These are phyloP conservation scores for Suillus fuscotomentosus DNA, from an alignment of 768 basidiomycete species.

Conservation along the genomic window DNA sequence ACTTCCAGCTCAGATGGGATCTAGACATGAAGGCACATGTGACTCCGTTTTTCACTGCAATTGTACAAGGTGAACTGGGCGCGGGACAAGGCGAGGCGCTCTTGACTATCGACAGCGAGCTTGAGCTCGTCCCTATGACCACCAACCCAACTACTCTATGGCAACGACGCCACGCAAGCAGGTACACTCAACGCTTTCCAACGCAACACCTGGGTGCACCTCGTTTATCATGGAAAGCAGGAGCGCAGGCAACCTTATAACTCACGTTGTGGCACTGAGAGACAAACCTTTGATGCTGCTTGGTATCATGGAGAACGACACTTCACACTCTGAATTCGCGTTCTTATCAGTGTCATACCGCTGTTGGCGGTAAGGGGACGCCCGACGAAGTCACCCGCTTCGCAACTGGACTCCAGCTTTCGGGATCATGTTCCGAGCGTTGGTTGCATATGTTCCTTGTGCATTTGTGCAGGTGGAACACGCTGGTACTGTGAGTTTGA, in stretches of 20 bases:
- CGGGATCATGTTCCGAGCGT: neutral
- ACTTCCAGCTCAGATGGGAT: neutral
- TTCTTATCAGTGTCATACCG: neutral
- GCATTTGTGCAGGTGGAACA: no score
- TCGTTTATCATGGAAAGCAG: conserved; percentile 20
- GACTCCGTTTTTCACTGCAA: neutral
- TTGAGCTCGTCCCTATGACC: neutral
- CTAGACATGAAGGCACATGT: neutral
- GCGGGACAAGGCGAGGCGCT: neutral
- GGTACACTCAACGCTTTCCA: conserved; percentile 13
- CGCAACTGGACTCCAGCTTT: neutral
- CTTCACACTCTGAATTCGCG: neutral
- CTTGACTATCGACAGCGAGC: neutral
- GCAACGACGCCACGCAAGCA: neutral
- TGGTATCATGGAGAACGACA: neutral
- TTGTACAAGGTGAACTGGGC: neutral
- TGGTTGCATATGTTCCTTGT: no score
- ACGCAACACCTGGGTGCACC: conserved; percentile 26
- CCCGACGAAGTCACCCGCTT: neutral
- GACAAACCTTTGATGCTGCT: neutral
- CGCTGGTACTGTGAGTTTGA: no score
- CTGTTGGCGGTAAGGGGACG: neutral
- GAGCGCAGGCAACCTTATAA: neutral
- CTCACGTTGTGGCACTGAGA: neutral
- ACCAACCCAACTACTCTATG: neutral